A percentile compares a stretch with the other conserved stretches of the same genome.
Evolutionary conservation across 2,329 filamentous ascomycete species (phyloP).

Genomic region (Hypoxylon sp.): DNA sequence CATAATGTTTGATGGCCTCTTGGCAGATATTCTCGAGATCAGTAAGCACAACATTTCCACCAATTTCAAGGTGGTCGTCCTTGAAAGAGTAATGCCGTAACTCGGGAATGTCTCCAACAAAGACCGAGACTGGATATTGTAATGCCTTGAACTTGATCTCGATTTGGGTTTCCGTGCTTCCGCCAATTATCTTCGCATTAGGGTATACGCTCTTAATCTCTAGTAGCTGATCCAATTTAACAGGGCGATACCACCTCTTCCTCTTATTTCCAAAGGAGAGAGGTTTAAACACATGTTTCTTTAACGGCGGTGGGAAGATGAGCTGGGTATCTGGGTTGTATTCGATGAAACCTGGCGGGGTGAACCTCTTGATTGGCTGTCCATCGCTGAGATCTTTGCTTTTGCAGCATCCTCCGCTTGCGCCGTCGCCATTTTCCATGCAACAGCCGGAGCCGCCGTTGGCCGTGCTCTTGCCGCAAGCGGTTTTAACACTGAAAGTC

Average conservation of each 20-base stretch:
- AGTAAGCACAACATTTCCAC: conserved; percentile 92
- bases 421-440: conserved; percentile 73
- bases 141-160: conserved; percentile 98
- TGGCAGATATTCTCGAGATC: conserved; percentile 90
- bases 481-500: conserved; percentile 78
- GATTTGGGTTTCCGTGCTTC: conserved; percentile 97
- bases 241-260: conserved; percentile 93
- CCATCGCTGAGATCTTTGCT: conserved; percentile 65
- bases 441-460: conserved; percentile 75
- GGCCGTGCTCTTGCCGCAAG: conserved; percentile 65
- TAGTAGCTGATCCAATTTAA: conserved; percentile 87
- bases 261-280: conserved; percentile 93
- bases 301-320: conserved; percentile 90
- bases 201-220: conserved; percentile 92
- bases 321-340: conserved; percentile 95
- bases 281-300: conserved; percentile 85
- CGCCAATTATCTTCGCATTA: conserved; percentile 92
- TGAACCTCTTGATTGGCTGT: conserved; percentile 77
- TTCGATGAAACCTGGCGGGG: conserved; percentile 91
- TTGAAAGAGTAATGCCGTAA: conserved; percentile 85
- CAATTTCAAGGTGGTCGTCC: conserved; percentile 88
- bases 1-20: conserved; percentile 85
- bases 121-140: conserved; percentile 90
- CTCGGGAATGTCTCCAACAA: conserved; percentile 92
- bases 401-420: conserved; percentile 78